A percentile compares a stretch with the other conserved stretches of the same genome.
Evolutionary conservation across 129 eudicot species (phyloP).

Genomic region (Rutidosis leptorrhynchoides): DNA sequence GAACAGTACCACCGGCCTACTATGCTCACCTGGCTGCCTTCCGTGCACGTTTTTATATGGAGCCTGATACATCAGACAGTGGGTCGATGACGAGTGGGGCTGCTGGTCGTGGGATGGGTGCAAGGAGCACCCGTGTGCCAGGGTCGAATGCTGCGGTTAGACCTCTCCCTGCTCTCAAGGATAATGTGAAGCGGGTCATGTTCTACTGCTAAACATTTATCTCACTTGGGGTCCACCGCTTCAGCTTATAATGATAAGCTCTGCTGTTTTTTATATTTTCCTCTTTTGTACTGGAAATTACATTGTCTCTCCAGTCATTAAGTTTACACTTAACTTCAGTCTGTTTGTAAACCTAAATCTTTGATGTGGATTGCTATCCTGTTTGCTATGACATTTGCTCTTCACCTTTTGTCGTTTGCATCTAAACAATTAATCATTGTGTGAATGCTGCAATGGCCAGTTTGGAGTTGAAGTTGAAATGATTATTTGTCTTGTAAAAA

Average conservation of each 20-base stretch:
- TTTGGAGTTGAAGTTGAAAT: too few relatives aligned
- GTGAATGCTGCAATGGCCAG: background rate
- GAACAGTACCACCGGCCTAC: conserved; percentile 85
- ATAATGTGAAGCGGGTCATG: conserved; percentile 79
- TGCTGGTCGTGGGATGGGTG: conserved; percentile 52
- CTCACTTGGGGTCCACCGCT: background rate
- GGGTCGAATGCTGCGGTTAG: conserved; percentile 60
- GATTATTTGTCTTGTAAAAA: too few relatives aligned
- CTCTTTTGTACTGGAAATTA: background rate
- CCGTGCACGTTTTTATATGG: conserved; percentile 86
- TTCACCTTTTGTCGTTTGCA: background rate
- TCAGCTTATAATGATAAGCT: background rate
- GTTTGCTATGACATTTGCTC: conserved; percentile 2
- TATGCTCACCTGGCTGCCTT: conserved; percentile 90
- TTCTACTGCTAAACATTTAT: conserved; percentile 50
- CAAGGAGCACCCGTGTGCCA: conserved; percentile 54
- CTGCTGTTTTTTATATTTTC: background rate
- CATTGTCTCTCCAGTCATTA: background rate
- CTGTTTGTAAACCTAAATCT: background rate
- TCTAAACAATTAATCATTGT: background rate
- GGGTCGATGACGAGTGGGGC: conserved; percentile 51
- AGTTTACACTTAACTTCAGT: background rate
- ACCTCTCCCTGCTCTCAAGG: conserved; percentile 76
- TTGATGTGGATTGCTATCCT: background rate
- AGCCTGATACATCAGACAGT: conserved; percentile 78